Evolutionary conservation across 768 basidiomycete species (phyloP).

Genomic region (Calocera cornea): DNA sequence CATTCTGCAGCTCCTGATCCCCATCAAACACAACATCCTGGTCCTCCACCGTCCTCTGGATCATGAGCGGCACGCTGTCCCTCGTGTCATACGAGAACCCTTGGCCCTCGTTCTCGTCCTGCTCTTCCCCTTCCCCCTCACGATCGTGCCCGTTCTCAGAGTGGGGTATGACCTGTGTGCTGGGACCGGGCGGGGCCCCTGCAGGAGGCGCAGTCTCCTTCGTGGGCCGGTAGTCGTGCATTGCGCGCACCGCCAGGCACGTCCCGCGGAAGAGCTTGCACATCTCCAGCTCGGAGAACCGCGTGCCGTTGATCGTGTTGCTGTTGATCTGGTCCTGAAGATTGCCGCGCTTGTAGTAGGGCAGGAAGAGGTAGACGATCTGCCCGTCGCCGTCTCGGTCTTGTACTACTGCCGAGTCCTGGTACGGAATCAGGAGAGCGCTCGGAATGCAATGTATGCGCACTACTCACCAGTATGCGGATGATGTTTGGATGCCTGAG

Average conservation of each 20-base stretch:
- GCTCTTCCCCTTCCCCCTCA: slow-evolving; percentile 27
- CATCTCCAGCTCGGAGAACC: slow-evolving; percentile 80
- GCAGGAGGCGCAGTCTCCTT: slow-evolving; percentile 12
- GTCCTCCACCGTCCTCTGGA: slow-evolving; percentile 44
- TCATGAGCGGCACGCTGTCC: slow-evolving; percentile 21
- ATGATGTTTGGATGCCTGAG: slow-evolving; percentile 90
- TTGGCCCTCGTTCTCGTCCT: slow-evolving; percentile 15
- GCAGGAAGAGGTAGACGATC: slow-evolving; percentile 92
- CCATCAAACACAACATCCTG: slow-evolving; percentile 65
- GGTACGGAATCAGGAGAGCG: not conserved
- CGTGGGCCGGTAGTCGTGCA: slow-evolving; percentile 66
- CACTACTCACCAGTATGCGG: slow-evolving; percentile 55
- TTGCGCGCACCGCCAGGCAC: slow-evolving; percentile 83
- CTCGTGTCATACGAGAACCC: slow-evolving; percentile 4
- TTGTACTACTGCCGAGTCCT: slow-evolving; percentile 92
- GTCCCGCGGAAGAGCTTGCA: slow-evolving; percentile 84
- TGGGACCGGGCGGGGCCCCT: slow-evolving; percentile 14
- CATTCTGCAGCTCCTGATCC: slow-evolving; percentile 50
- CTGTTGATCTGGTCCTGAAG: slow-evolving; percentile 88
- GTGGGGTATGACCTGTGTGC: not conserved
- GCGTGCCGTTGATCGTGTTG: slow-evolving; percentile 66
- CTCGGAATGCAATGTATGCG: not conserved
- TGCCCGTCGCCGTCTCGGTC: slow-evolving; percentile 87
- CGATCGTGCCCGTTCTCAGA: slow-evolving; percentile 5
- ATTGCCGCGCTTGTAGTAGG: slow-evolving; percentile 84